Evolutionary conservation across 257 asterid species (phyloP), one percentile per base, ranked within the genome.

Genomic region (Fraxinus pennsylvanica): DNA sequence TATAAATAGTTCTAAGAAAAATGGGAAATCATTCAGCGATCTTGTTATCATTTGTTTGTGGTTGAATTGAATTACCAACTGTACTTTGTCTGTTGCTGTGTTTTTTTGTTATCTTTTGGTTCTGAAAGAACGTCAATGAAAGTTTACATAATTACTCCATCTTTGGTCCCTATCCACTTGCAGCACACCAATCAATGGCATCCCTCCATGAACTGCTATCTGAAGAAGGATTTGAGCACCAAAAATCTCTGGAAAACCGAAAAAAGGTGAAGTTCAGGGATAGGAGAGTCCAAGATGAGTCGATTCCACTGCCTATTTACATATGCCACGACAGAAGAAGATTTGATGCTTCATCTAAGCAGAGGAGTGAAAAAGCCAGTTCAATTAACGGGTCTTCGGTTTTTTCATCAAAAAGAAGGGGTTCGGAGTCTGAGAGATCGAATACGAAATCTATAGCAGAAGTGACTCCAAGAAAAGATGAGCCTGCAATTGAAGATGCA

Each of bases 181-280:
- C 75, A 47, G 41, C 8, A 76, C 41, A 75, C 45, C 35, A 22
- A 61, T 21, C 66, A 27, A 86, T 92, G 97, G 88, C 96, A 1
- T 90, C 97, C 84, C 88, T 92, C 79, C 97, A 87, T 61, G 87
- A 92, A 68, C 89, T 92, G 73, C 86, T 90, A 45, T 82, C 83
- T n/a, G 84, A 86, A 74, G 94, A 89, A n/a, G 95, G 95, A 36
- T 84, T 88, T 36, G 84, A 78, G 80, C 80, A 73, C 57, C 82
- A 76, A 15, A 86, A 79, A 39, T 75, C 74, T 35, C 45, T 39
- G 54, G 79, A 81, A 74, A 82, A 86, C 71, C 79, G 22, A 43
- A 90, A 86, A 32, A 91, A 88, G 27, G 90, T 87, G 45, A 88
- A 91, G 85, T 87, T 89, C 83, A 90, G 78, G 72, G 86, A 81